Base-by-base conservation (phyloP, 1,284 basidiomycete species). In the Phaffia rhodozyma region DNA sequence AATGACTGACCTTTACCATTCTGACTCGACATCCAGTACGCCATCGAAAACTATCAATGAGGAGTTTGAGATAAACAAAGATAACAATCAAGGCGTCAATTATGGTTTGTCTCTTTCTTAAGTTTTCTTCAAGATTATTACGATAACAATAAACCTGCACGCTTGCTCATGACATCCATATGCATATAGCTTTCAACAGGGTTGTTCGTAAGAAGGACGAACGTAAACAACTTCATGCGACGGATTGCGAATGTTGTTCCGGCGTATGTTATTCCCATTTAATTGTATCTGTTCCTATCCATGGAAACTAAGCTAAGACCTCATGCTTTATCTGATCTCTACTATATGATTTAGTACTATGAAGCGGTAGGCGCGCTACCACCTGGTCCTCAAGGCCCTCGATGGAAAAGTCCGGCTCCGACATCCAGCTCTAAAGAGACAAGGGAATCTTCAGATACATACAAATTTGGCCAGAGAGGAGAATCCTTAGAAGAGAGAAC, bases 241-340 rank as follows among this genome's bases (percentile, higher is more conserved):
- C 77, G 1, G 87, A 88, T 66, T 91, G 89, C 72, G 85, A 86
- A 67, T 85, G 83, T 64, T 91, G 89, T 73, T 79, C 78, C 49
- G 86, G 84, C 58, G 89, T 87, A 69, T 60, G 82, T 77, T 18
- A 29, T 51, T n/a, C 48, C 29, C n/a, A 34, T 49, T 32, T 59
- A 25, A 13, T 32, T 13, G 27, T 56, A 49, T 34, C 50, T 16
- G 38, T 34, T 56, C 49, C 43, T 38, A 47, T 9, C 38, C 43
- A 49, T 49, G 38, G 13, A 43, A 43, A 43, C 5, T 11, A 16
- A 43, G 38, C 13, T 43, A 11, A 43, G 68, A 34, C 29, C 55
- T 34, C 18, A 49, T 21, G 38, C 5, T 27, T 56, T 3, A 53
- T 57, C 5, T 53, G 32, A 53, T 53, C 55, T 38, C 34, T 29